Evolutionary conservation across 208 protist species (phyloP).

Genomic region (Angomonas ambiguus): DNA sequence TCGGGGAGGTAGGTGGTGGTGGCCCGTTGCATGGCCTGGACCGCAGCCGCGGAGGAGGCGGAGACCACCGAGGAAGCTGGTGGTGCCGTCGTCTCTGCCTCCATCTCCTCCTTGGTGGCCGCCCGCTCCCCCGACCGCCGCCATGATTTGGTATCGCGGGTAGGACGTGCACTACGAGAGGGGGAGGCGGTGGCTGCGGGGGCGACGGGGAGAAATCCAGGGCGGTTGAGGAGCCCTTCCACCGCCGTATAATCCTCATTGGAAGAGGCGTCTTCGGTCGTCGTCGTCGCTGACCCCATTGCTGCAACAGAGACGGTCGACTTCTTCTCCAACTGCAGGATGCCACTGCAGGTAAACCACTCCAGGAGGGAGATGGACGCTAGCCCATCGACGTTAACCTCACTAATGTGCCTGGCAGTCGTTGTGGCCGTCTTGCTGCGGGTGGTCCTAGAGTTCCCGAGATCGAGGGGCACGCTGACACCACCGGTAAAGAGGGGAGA

Average conservation of each 20-base stretch:
- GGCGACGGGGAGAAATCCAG: slow-evolving; percentile 9
- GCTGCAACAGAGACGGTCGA: not conserved
- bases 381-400: slow-evolving; percentile 26
- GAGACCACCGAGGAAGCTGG: not conserved
- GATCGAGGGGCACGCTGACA: slow-evolving; percentile 3
- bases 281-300: not conserved
- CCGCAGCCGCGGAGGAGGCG: not conserved
- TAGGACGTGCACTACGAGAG: not conserved
- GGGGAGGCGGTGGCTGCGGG: not conserved
- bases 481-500: slow-evolving; percentile 70
- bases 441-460: not conserved
- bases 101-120: not conserved
- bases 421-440: not conserved
- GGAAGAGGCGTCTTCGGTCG: not conserved
- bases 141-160: not conserved
- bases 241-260: not conserved
- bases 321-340: slow-evolving; percentile 10
- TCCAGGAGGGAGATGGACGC: slow-evolving; percentile 56
- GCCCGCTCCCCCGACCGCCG: not conserved
- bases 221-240: not conserved
- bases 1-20: slow-evolving; percentile 30
- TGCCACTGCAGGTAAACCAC: slow-evolving; percentile 57
- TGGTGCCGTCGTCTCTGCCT: not conserved
- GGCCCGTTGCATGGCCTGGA: slow-evolving; percentile 8
- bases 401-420: slow-evolving; percentile 7